These are phyloP conservation scores for Mucor plumbeus DNA, from an alignment of 371 early-diverging fungal species.

Conservation along the genomic window DNA sequence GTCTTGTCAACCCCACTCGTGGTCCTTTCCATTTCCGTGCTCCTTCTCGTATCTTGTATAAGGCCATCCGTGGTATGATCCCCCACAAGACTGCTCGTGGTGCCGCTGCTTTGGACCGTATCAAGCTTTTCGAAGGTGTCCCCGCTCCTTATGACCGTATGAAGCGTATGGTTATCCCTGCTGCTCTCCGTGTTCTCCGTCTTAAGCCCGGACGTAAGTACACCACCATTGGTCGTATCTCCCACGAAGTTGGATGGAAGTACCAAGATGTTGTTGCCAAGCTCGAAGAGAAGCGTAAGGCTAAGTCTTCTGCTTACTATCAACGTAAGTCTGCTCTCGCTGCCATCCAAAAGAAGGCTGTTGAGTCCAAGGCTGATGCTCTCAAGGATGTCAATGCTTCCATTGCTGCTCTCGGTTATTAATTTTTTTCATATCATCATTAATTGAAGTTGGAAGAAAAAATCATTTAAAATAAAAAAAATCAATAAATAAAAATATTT, in stretches of 20 bases:
- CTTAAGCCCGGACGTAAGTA: slow-evolving; percentile 97
- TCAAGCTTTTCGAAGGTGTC: slow-evolving; percentile 99
- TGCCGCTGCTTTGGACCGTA: slow-evolving; percentile 95
- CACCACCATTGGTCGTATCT: slow-evolving; percentile 94
- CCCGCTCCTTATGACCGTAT: slow-evolving; percentile 97
- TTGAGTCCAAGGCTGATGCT: slow-evolving; percentile 53
- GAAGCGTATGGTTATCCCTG: slow-evolving; percentile 98
- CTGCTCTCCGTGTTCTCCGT: slow-evolving; percentile 96
- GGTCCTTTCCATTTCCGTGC: slow-evolving; percentile 99
- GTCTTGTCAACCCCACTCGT: slow-evolving; percentile 96
- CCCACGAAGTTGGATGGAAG: slow-evolving; percentile 99
- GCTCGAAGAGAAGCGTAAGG: slow-evolving; percentile 98
- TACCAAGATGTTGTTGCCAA: slow-evolving; percentile 95
- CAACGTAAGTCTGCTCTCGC: slow-evolving; percentile 76
- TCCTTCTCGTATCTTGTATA: slow-evolving; percentile 98
- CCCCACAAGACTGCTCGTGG: slow-evolving; percentile 99
- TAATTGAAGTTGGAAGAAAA: slow-evolving; percentile 8
- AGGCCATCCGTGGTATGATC: slow-evolving; percentile 98
- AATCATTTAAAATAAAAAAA: slow-evolving; percentile 10
- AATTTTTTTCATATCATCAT: slow-evolving; percentile 30
- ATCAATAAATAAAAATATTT: neutral
- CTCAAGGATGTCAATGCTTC: slow-evolving; percentile 55
- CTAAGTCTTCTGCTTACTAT: slow-evolving; percentile 90
- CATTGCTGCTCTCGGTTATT: slow-evolving; percentile 64
- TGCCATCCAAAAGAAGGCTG: slow-evolving; percentile 56